These are phyloP conservation scores for Microascus cirrosus DNA, from an alignment of 2,329 filamentous ascomycete genomes.

Conservation along the genomic window DNA sequence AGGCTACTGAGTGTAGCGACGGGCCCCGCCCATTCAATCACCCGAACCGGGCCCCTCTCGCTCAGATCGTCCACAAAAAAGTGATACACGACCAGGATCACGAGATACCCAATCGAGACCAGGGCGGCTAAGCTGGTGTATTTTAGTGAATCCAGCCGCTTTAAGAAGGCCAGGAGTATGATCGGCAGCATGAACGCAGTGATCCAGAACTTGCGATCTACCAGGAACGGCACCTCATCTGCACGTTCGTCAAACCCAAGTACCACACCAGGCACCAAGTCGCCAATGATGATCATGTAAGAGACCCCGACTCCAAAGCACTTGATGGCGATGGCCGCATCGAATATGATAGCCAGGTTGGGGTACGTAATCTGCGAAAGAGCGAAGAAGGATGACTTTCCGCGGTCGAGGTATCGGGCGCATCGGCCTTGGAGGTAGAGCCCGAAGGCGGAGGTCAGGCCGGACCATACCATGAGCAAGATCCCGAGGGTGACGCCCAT, in stretches of 20 bases:
- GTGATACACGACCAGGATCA: slow-evolving; percentile 87
- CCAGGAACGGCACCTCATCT: slow-evolving; percentile 55
- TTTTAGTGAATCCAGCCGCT: slow-evolving; percentile 87
- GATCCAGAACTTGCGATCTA: slow-evolving; percentile 94
- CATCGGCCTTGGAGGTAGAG: slow-evolving; percentile 91
- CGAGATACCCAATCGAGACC: slow-evolving; percentile 86
- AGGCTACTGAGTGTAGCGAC: slow-evolving; percentile 73
- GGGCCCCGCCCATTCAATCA: slow-evolving; percentile 69
- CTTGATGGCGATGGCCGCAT: slow-evolving; percentile 91
- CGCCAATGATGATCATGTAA: slow-evolving; percentile 97
- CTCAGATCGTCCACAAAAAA: slow-evolving; percentile 70
- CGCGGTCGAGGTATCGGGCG: slow-evolving; percentile 83
- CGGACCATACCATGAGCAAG: slow-evolving; percentile 84
- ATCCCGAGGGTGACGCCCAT: slow-evolving; percentile 85
- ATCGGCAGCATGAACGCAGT: slow-evolving; percentile 95
- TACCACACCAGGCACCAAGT: slow-evolving; percentile 93
- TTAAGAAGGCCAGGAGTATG: slow-evolving; percentile 86
- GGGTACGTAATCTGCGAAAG: slow-evolving; percentile 94
- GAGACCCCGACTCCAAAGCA: slow-evolving; percentile 96
- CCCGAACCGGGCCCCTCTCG: slow-evolving; percentile 62
- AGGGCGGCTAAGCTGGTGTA: slow-evolving; percentile 91
- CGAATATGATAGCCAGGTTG: slow-evolving; percentile 89
- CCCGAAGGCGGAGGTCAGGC: slow-evolving; percentile 77
- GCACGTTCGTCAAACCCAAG: slow-evolving; percentile 62
- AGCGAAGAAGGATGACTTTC: slow-evolving; percentile 87